phyloP scores from a whole-genome alignment of 2,329 filamentous ascomycete genomes.

The Periconia macrospinosa region DNA sequence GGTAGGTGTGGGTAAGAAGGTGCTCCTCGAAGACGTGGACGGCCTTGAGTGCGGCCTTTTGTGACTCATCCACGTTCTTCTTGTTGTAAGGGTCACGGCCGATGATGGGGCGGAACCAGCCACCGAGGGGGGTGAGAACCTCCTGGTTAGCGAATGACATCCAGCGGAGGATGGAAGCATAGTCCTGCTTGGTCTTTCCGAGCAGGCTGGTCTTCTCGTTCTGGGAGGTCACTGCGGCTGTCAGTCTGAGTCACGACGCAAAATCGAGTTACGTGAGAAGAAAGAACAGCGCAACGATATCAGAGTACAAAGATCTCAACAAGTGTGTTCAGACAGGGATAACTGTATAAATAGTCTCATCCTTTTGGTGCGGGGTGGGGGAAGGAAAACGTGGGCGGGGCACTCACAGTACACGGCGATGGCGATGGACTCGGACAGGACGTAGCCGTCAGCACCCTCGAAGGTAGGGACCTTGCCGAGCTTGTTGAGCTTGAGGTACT shows the following conservation, averaged over 20 bases:
- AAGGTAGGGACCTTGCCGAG: slow-evolving; percentile 94
- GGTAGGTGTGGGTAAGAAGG: slow-evolving; percentile 90
- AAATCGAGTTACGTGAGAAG: slow-evolving; percentile 9
- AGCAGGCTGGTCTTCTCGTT: slow-evolving; percentile 99
- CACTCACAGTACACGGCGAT: slow-evolving; percentile 96
- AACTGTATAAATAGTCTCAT: slow-evolving; percentile 69
- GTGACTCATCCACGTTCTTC: slow-evolving; percentile 84
- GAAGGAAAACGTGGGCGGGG: slow-evolving; percentile 9
- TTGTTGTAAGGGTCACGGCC: slow-evolving; percentile 92
- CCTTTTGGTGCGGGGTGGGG: slow-evolving; percentile 54
- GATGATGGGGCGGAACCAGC: slow-evolving; percentile 84
- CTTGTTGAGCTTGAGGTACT: slow-evolving; percentile 84
- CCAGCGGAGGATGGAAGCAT: slow-evolving; percentile 97
- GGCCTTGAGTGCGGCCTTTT: slow-evolving; percentile 69
- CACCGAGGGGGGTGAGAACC: slow-evolving; percentile 71
- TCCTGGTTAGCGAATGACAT: slow-evolving; percentile 96
- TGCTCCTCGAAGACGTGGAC: slow-evolving; percentile 79
- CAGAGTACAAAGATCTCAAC: slow-evolving; percentile 79
- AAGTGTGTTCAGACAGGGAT: slow-evolving; percentile 88
- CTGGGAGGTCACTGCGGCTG: slow-evolving; percentile 82
- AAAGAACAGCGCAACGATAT: slow-evolving; percentile 65
- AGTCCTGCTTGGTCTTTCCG: slow-evolving; percentile 99
- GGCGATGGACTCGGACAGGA: slow-evolving; percentile 86
- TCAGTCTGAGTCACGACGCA: slow-evolving; percentile 32
- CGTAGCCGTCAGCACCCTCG: slow-evolving; percentile 86